Conservation (phyloP, 106 monocot genomes). For the Agapanthus africanus region DNA sequence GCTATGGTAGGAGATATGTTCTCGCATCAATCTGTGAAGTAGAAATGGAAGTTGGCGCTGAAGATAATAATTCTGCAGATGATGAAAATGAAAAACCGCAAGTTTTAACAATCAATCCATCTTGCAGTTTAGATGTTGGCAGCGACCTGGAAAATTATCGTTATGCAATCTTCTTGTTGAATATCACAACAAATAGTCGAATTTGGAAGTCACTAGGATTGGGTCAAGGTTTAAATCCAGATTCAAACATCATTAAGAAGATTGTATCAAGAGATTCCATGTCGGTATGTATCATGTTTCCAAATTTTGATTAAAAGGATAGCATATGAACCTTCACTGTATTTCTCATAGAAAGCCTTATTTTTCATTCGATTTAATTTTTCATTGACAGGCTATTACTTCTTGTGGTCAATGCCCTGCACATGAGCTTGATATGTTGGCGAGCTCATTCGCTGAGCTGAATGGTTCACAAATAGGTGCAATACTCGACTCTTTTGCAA, state of each 20-base stretch:
- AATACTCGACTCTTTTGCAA: background rate
- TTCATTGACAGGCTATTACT: background rate
- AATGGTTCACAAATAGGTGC: slow-evolving; percentile 3
- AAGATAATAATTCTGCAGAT: background rate
- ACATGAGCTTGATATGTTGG: background rate
- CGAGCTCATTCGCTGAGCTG: background rate
- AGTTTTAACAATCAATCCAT: background rate
- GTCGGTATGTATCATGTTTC: background rate
- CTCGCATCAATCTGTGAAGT: background rate
- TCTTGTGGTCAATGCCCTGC: background rate
- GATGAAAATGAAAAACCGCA: background rate
- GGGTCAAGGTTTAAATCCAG: background rate
- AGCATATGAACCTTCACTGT: background rate
- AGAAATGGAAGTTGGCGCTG: background rate
- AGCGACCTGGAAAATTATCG: background rate
- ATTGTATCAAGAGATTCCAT: background rate
- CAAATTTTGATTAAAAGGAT: background rate
- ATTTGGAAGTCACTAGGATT: background rate
- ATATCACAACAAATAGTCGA: background rate
- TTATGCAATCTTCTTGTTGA: background rate
- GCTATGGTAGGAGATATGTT: background rate
- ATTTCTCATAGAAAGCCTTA: background rate
- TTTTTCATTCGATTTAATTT: background rate
- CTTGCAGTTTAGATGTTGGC: background rate
- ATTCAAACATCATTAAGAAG: background rate